Evolutionary conservation across 108 stramenopile genomes (phyloP).

Genomic region (Cylindrotheca fusiformis): DNA sequence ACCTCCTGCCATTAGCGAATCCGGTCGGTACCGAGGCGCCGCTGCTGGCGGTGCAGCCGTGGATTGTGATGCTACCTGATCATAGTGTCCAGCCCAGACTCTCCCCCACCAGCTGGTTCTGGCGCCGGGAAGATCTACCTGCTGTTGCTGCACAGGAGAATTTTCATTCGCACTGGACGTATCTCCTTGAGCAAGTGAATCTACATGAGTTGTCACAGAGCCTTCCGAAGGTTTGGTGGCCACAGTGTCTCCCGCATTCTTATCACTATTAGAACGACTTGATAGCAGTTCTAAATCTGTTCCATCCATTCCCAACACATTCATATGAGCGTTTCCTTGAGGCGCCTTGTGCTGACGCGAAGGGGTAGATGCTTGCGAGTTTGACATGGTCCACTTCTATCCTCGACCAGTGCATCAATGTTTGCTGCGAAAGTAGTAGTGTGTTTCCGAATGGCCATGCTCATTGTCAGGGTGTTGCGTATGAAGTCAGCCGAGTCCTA

Average conservation of each 20-base stretch:
- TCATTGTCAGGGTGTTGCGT: background rate
- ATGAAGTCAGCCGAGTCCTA: too few species aligned
- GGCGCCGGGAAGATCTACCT: background rate
- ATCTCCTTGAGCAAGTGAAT: too few species aligned
- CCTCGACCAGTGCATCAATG: too few species aligned
- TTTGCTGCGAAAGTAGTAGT: too few species aligned
- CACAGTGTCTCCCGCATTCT: too few species aligned
- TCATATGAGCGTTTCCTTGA: slow-evolving; percentile 24
- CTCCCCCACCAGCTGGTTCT: background rate
- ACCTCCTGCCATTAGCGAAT: background rate
- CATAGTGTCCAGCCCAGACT: background rate
- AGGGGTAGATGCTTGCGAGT: background rate
- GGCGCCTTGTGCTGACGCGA: slow-evolving; percentile 8
- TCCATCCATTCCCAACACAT: slow-evolving; percentile 26
- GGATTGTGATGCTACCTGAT: background rate
- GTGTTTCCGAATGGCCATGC: too few species aligned
- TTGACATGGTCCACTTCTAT: too few species aligned
- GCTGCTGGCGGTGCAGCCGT: background rate
- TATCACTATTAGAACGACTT: background rate
- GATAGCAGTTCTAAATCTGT: slow-evolving; percentile 5
- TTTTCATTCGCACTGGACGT: too few species aligned
- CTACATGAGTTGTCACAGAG: too few species aligned
- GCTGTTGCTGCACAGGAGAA: background rate
- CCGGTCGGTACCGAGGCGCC: background rate
- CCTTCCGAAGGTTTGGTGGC: too few species aligned